These are phyloP conservation scores for Blastomyces percursus DNA, from an alignment of 2,329 filamentous ascomycete genomes.

Conservation along the genomic window DNA sequence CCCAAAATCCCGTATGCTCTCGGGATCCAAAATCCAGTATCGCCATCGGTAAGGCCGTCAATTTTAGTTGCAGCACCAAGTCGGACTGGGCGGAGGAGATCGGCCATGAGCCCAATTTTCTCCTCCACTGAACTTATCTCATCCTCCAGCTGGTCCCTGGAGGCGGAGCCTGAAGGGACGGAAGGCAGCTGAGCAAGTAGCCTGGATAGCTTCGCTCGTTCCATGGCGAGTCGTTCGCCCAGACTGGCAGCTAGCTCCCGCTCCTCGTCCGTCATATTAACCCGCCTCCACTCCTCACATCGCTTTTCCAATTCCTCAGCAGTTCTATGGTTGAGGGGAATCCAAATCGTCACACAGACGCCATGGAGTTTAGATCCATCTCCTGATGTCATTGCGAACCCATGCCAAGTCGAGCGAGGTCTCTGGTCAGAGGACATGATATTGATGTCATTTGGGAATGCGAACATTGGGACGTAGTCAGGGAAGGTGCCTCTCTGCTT, in stretches of 20 bases:
- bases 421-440: slow-evolving; percentile 92
- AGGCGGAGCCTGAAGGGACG: slow-evolving; percentile 66
- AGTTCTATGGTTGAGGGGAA: slow-evolving; percentile 67
- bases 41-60: slow-evolving; percentile 86
- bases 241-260: slow-evolving; percentile 85
- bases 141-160: slow-evolving; percentile 76
- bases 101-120: slow-evolving; percentile 93
- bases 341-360: slow-evolving; percentile 86
- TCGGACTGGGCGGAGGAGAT: slow-evolving; percentile 80
- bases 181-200: slow-evolving; percentile 73
- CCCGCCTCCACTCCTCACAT: slow-evolving; percentile 78
- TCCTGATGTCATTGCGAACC: slow-evolving; percentile 92
- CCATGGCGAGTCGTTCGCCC: slow-evolving; percentile 73
- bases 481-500: slow-evolving; percentile 77
- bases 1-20: slow-evolving; percentile 88
- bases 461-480: slow-evolving; percentile 98
- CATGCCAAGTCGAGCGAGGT: slow-evolving; percentile 95
- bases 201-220: slow-evolving; percentile 81
- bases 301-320: slow-evolving; percentile 63
- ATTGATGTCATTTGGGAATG: slow-evolving; percentile 94
- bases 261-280: slow-evolving; percentile 97
- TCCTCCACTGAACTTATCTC: slow-evolving; percentile 94
- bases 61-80: slow-evolving; percentile 96
- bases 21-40: slow-evolving; percentile 92
- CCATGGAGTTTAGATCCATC: slow-evolving; percentile 89